A percentile compares a stretch with the other conserved stretches of the same genome.
phyloP scores from a whole-genome alignment of 495 filamentous ascomycete species.

The Articulospora tetracladia region DNA sequence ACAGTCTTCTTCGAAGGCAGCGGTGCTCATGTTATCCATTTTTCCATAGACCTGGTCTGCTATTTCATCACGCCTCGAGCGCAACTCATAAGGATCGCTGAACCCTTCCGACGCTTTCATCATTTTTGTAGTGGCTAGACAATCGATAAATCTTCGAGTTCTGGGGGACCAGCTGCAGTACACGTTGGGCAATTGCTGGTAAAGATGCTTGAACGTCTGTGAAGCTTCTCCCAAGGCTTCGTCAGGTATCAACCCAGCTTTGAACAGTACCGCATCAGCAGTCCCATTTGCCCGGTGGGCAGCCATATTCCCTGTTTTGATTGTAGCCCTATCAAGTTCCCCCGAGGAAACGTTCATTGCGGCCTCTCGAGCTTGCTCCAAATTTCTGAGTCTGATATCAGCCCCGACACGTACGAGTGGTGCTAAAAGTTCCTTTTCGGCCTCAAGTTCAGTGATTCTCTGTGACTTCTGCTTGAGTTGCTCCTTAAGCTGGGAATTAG shows the following conservation, averaged over 20 bases:
- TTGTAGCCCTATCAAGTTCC: slow-evolving; percentile 1
- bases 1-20: neutral
- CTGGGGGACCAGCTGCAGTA: neutral
- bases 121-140: neutral
- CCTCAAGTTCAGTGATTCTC: neutral
- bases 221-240: neutral
- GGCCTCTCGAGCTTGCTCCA: slow-evolving; percentile 1
- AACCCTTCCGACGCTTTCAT: neutral
- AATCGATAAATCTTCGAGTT: neutral
- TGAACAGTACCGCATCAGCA: slow-evolving; percentile 3
- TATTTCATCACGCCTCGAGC: neutral
- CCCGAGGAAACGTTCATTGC: neutral
- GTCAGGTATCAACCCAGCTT: neutral
- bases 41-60: neutral
- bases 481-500: neutral
- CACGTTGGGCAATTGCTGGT: neutral
- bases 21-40: neutral
- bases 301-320: slow-evolving; percentile 7
- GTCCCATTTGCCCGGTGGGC: slow-evolving; percentile 4
- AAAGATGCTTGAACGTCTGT: neutral
- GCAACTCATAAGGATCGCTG: neutral
- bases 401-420: slow-evolving; percentile 1
- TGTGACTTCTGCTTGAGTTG: neutral
- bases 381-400: slow-evolving; percentile 5
- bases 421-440: neutral